phyloP scores from a whole-genome alignment of 2,329 filamentous ascomycete genomes.

The Xylariaceae sp. region DNA sequence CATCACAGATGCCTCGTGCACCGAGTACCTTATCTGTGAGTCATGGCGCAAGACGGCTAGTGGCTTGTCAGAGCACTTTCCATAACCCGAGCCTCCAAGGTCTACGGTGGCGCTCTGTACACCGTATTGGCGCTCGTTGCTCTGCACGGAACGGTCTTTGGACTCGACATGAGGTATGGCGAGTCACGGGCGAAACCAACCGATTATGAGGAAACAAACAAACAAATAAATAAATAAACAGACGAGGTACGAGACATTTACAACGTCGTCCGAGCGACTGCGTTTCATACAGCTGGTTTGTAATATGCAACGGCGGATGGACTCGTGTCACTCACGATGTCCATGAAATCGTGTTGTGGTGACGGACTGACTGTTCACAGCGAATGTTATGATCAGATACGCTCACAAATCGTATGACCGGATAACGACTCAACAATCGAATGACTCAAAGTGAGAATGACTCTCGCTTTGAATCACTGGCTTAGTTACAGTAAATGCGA shows the following conservation, averaged over 20 bases:
- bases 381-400: neutral
- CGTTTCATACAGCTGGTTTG: neutral
- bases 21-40: neutral
- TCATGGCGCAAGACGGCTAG: neutral
- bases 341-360: neutral
- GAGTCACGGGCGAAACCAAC: neutral
- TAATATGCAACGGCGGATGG: neutral
- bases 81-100: neutral
- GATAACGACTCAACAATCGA: neutral
- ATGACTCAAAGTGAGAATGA: neutral
- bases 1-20: neutral
- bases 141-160: neutral
- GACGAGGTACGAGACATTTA: neutral
- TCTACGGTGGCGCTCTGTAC: neutral
- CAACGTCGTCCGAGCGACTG: neutral
- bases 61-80: neutral
- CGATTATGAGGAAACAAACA: neutral
- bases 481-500: too few relatives aligned
- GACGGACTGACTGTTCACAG: neutral
- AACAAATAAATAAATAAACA: neutral
- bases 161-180: neutral
- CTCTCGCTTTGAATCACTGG: too few relatives aligned
- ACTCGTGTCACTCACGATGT: neutral
- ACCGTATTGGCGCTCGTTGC: neutral
- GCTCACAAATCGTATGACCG: neutral